Conservation (phyloP, 2,329 filamentous ascomycete genomes). For the Hypoxylon sp. region DNA sequence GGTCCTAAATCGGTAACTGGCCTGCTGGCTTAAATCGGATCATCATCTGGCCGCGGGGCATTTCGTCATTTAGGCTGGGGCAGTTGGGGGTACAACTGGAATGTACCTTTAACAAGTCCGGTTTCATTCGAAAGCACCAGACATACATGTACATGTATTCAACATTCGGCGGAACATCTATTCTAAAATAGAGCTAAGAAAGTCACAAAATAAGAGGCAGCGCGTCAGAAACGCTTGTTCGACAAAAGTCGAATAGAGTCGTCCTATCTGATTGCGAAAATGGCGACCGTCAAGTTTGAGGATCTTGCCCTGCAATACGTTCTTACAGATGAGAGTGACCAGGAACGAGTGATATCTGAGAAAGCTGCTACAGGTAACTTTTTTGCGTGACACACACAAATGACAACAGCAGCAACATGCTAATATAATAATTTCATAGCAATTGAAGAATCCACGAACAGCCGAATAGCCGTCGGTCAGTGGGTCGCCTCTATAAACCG, state of each 20-base stretch:
- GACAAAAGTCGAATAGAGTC: conserved; percentile 20
- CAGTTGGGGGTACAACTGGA: background rate
- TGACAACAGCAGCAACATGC: background rate
- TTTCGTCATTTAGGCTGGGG: conserved; percentile 50
- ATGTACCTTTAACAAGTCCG: conserved; percentile 6
- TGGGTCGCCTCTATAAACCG: conserved; percentile 70
- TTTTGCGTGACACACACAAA: conserved; percentile 52
- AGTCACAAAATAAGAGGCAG: background rate
- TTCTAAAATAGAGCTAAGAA: background rate
- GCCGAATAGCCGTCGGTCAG: conserved; percentile 64
- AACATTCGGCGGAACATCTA: background rate
- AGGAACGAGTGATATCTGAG: conserved; percentile 59
- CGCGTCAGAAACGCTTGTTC: conserved; percentile 13
- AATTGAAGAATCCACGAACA: conserved; percentile 62
- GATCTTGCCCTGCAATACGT: conserved; percentile 70
- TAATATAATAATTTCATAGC: conserved; percentile 53
- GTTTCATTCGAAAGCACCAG: conserved; percentile 6
- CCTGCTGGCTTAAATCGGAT: conserved; percentile 27
- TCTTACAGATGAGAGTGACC: conserved; percentile 64
- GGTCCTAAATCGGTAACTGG: conserved; percentile 36
- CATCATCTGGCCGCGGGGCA: conserved; percentile 39
- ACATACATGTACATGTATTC: too few species aligned
- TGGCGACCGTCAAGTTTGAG: conserved; percentile 64
- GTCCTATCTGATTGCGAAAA: conserved; percentile 48
- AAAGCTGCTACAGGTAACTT: conserved; percentile 58